A percentile compares a stretch with the other conserved stretches of the same genome.
These are phyloP conservation scores for Selaginella tamariscina DNA, from an alignment of 75 land plant genomes.

Conservation along the genomic window DNA sequence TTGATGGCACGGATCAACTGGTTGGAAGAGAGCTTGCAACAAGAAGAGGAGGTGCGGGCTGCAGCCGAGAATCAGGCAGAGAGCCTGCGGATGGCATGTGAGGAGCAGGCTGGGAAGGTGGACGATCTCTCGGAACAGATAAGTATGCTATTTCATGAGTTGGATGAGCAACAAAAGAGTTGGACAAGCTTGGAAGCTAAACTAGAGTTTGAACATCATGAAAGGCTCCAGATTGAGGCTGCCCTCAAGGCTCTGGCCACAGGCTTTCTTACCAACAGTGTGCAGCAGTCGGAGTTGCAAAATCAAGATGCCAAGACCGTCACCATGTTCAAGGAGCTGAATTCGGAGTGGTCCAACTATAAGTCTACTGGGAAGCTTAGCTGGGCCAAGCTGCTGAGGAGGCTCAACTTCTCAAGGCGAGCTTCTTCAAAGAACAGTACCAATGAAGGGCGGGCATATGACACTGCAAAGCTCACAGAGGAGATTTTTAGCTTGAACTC, in stretches of 20 bases:
- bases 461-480: not conserved
- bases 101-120: not conserved
- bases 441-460: not conserved
- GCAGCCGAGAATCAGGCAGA: not conserved
- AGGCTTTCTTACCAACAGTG: not conserved
- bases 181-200: not conserved
- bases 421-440: not conserved
- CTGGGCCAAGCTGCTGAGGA: not conserved
- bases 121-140: not conserved
- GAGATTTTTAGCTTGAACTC: not conserved
- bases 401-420: not conserved
- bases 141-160: not conserved
- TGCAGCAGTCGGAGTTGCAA: not conserved
- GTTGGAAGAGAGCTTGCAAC: not conserved
- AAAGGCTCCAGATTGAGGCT: not conserved
- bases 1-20: not conserved
- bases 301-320: not conserved
- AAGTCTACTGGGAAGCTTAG: not conserved
- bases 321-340: not conserved
- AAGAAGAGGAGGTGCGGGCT: not conserved
- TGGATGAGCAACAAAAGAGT: not conserved
- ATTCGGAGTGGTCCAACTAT: not conserved
- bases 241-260: not conserved
- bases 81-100: not conserved
- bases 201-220: not conserved